Base-by-base conservation (phyloP, 1,284 basidiomycete species). In the Puccinia coronata region DNA sequence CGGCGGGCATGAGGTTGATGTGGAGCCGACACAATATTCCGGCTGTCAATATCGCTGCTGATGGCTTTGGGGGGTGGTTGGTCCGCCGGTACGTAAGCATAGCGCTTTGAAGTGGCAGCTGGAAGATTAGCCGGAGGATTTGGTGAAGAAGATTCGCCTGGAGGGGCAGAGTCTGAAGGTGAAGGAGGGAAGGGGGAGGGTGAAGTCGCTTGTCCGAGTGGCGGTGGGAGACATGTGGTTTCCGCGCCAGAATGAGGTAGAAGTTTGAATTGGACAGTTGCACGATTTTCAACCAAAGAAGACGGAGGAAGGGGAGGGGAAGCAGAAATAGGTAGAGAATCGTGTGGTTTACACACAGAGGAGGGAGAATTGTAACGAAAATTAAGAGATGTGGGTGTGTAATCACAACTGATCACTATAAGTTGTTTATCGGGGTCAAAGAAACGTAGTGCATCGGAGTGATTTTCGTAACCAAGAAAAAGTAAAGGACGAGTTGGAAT, bases 381-480 rank as follows among this genome's bases (percentile, higher is more conserved):
- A 14, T 31, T 39, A 1, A 63, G 18, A n/a, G 23, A 25, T 5
- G 57, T 23, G 3, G 53, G 53, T 1, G 39, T 57, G n/a, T 59
- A 75, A 31, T 75, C 73, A 16, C 73, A 25, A 59, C 73, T 75
- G 23, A 75, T 75, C 2, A 75, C 41, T 4, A 63, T 63, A 4
- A 23, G 31, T 4, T 51, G 34, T 20, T 28, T 39, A 20, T 23
- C 28, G 3, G 59, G 41, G 34, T 75, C 31, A 20, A 75, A 75
- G 25, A 75, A 75, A 11, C 73, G 36, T n/a, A 59, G 39, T n/a
- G 73, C 55, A 75, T 75, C 47, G 9, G 73, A 75, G 12, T 28
- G 39, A 18, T 25, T 12, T 47, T 75, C 73, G 63, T 43, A 75
- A 0, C 55, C 55, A 31, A 75, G 53, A 63, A 23, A 75, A 0